A percentile compares a stretch with the other conserved stretches of the same genome.
Evolutionary conservation across 2,329 filamentous ascomycete genomes (phyloP).

Genomic region (Hymenoscyphus scutula): DNA sequence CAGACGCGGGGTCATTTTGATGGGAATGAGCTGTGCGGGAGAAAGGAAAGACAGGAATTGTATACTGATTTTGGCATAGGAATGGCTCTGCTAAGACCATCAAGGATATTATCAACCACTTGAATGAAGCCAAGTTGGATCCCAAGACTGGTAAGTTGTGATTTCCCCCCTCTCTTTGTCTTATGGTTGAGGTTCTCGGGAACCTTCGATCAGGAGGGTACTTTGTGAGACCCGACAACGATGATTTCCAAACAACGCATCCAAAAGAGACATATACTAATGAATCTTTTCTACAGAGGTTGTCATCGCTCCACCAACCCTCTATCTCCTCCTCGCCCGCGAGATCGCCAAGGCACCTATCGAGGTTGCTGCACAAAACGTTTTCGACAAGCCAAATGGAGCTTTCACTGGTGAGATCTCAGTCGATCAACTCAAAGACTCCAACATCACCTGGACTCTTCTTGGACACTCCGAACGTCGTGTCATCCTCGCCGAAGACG

Average conservation of each 20-base stretch:
- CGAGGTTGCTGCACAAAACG: constrained; percentile 91
- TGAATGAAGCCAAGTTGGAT: constrained; percentile 84
- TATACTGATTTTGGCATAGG: constrained; percentile 50
- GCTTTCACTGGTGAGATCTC: constrained; percentile 97
- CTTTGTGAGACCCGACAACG: constrained; percentile 8
- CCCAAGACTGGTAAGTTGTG: constrained; percentile 63
- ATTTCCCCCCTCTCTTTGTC: constrained; percentile 5
- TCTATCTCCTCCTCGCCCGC: constrained; percentile 87
- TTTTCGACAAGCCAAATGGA: constrained; percentile 94
- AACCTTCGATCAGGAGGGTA: constrained; percentile 4
- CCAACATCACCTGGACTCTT: constrained; percentile 83
- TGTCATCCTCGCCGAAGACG: constrained; percentile 81
- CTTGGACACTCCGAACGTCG: constrained; percentile 95
- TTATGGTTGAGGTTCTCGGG: constrained; percentile 6
- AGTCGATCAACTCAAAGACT: constrained; percentile 86
- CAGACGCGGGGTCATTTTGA: constrained; percentile 3
- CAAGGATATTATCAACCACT: constrained; percentile 83
- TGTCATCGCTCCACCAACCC: constrained; percentile 83
- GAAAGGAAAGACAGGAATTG: background rate
- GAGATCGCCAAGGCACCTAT: constrained; percentile 73
- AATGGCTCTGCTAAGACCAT: constrained; percentile 90
- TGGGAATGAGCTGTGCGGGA: constrained; percentile 9
- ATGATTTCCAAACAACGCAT: background rate
- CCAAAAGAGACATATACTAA: background rate
- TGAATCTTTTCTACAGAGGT: constrained; percentile 62